phyloP scores from a whole-genome alignment of 2,329 filamentous ascomycete genomes.

The Neonectria ditissima region DNA sequence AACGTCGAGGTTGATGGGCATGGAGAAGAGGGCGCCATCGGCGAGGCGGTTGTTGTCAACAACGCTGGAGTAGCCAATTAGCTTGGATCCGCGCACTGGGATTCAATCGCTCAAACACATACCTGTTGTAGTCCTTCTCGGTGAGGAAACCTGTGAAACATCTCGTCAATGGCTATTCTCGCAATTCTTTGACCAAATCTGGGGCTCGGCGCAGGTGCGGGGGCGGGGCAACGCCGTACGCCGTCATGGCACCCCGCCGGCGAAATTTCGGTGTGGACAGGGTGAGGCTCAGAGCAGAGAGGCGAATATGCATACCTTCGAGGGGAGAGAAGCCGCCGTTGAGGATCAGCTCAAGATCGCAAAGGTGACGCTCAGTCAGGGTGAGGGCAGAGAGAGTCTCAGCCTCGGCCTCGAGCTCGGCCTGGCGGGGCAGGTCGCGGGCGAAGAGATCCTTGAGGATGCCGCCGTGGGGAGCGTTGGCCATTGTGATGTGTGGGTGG shows the following conservation, averaged over 20 bases:
- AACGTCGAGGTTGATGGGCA: slow-evolving; percentile 95
- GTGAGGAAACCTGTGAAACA: slow-evolving; percentile 85
- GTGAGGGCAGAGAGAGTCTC: slow-evolving; percentile 87
- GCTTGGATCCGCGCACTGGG: slow-evolving; percentile 1
- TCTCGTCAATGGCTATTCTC: slow-evolving; percentile 28
- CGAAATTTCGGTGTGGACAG: slow-evolving; percentile 31
- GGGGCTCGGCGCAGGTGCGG: slow-evolving; percentile 39
- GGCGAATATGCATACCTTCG: slow-evolving; percentile 75
- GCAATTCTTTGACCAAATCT: slow-evolving; percentile 18
- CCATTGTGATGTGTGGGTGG: slow-evolving; percentile 60
- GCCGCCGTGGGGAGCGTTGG: slow-evolving; percentile 85
- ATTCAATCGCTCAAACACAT: slow-evolving; percentile 48
- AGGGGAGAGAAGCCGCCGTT: slow-evolving; percentile 98
- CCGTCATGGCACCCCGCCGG: slow-evolving; percentile 30
- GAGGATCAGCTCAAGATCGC: slow-evolving; percentile 96
- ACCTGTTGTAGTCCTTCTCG: slow-evolving; percentile 96
- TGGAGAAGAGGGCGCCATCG: slow-evolving; percentile 92
- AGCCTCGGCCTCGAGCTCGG: slow-evolving; percentile 83
- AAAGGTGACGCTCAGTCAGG: slow-evolving; percentile 93
- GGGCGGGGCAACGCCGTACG: slow-evolving; percentile 37
- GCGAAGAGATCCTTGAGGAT: slow-evolving; percentile 98
- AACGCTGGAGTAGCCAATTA: slow-evolving; percentile 70
- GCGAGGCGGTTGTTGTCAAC: slow-evolving; percentile 88
- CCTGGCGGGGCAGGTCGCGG: slow-evolving; percentile 86
- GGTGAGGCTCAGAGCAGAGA: not conserved